phyloP scores from a whole-genome alignment of 2,329 filamentous ascomycete species.

The Fusarium setosum region DNA sequence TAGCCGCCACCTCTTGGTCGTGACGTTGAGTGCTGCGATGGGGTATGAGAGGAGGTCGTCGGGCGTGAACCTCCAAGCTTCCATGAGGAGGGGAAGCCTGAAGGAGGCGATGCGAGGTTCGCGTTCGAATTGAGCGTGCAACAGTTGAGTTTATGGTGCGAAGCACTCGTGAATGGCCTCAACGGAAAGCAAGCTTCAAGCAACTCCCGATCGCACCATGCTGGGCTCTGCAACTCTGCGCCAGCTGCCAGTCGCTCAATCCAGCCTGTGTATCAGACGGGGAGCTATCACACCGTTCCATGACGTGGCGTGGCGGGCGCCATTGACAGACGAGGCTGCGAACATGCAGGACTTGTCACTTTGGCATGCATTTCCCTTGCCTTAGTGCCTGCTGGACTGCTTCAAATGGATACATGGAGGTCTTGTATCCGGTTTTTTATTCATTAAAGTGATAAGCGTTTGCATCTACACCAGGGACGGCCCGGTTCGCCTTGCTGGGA shows the following conservation, averaged over 20 bases:
- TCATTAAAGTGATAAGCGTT: not conserved
- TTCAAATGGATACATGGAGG: not conserved
- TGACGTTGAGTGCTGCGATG: slow-evolving; percentile 3
- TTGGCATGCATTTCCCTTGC: not conserved
- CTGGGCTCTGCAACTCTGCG: not conserved
- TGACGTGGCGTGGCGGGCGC: not conserved
- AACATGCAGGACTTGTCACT: not conserved
- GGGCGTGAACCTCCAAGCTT: not conserved
- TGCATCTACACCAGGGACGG: not conserved
- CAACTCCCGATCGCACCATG: no score
- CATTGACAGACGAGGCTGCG: not conserved
- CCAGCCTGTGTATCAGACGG: not conserved
- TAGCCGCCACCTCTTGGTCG: not conserved
- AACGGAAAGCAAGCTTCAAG: no score
- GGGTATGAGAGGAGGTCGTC: not conserved
- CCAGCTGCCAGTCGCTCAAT: no score
- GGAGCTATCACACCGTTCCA: not conserved
- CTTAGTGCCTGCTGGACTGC: no score
- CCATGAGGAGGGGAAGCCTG: not conserved
- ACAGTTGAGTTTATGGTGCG: no score
- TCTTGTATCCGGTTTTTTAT: not conserved
- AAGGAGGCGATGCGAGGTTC: not conserved
- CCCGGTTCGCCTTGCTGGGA: not conserved
- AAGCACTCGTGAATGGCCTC: no score
- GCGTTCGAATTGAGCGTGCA: not conserved